These are phyloP conservation scores for Lipomyces kockii DNA, from an alignment of 805 yeast species.

Conservation along the genomic window DNA sequence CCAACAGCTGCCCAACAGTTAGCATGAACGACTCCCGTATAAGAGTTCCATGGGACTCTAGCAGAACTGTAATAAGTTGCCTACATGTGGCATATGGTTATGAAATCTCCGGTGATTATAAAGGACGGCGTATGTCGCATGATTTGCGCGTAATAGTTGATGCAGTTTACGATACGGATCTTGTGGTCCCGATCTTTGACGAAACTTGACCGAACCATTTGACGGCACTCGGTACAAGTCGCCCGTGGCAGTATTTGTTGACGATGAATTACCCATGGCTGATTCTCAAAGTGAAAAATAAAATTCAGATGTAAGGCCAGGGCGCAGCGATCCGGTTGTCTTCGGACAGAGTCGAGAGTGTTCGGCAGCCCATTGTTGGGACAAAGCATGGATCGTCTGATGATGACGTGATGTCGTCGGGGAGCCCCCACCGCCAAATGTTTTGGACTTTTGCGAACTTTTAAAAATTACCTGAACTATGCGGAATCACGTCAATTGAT, in stretches of 20 bases:
- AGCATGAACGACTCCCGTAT: neutral
- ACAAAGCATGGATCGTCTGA: conserved; percentile 1
- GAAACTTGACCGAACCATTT: neutral
- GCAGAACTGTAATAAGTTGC: conserved; percentile 3
- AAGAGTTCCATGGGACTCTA: neutral
- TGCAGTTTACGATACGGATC: conserved; percentile 37
- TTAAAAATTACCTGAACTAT: no score
- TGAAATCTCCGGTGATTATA: conserved; percentile 42
- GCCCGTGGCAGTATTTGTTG: neutral
- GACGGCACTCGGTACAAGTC: neutral
- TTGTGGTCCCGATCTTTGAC: conserved; percentile 2
- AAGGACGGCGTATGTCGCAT: conserved; percentile 42
- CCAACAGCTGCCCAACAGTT: conserved; percentile 35
- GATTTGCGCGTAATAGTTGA: conserved; percentile 44
- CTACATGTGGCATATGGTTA: conserved; percentile 44
- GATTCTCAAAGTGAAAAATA: neutral
- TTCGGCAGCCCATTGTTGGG: neutral
- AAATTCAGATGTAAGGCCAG: neutral
- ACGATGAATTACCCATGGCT: conserved; percentile 3
- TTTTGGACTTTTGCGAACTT: neutral
- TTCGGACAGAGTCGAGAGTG: neutral
- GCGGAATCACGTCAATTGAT: neutral
- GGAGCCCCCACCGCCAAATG: neutral
- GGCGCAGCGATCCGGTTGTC: neutral
- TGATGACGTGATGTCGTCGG: neutral